Evolutionary conservation across 1,284 basidiomycete species (phyloP), one percentile per base, ranked within the genome.

Genomic region (Ganoderma boninense): DNA sequence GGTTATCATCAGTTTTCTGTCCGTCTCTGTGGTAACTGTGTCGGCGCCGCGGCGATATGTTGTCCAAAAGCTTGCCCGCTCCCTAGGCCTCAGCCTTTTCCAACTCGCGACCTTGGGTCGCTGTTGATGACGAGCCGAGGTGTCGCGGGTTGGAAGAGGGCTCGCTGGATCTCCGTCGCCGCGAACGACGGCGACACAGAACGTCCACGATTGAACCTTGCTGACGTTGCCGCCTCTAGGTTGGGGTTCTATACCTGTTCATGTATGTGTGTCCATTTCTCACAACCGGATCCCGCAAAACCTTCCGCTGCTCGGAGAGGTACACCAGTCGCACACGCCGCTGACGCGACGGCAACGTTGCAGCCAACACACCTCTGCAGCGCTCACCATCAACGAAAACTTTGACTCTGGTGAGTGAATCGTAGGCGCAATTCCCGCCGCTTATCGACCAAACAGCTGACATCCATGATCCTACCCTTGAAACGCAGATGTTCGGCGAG

Each of bases 331-430:
- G 54, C 29, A 57, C 54, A 57, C 5, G 29, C 35, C 54, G 38
- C 64, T 29, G 23, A 46, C 43, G 40, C 46, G 16, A 57, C 49
- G 49, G 54, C n/a, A 35, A 20, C 40, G 49, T 26, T 54, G 57
- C 77, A 96, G 95, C 77, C 90, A 97, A 80, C 96, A 98, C 80
- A 98, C 96, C 1, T 95, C 94, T 61, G 95, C 95, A 35, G 96
- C 93, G 0, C 82, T 98, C 76, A 96, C 94, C 0, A 85, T 97
- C 73, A 96, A 97, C 81, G 94, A 96, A 82, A 96, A 96, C 78
- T 94, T 82, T 76, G 95, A 97, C 79, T 82, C 83, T 76, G 92
- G 92, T 62, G 52, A 49, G 69, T 73, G 18, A n/a, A 23, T 62
- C 32, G 35, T 60, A n/a, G 35, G 10, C 40, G 14, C 4, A 62